A percentile compares a stretch with the other conserved stretches of the same genome.
These are phyloP conservation scores for Kockovaella imperatae DNA, from an alignment of 768 basidiomycete species.

Conservation along the genomic window DNA sequence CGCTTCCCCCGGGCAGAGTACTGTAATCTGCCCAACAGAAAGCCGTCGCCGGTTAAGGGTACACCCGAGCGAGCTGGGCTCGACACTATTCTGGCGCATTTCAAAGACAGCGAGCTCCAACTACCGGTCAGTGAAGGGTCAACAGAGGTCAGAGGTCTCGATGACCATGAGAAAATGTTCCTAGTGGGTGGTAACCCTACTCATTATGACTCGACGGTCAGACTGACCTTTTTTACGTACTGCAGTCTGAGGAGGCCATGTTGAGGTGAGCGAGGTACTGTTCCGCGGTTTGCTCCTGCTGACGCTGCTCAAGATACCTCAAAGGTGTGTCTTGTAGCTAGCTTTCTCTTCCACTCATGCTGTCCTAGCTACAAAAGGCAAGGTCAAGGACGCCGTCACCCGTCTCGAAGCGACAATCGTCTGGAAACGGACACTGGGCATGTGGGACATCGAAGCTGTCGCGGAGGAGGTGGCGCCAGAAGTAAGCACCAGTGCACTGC, in stretches of 20 bases:
- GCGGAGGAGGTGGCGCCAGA: constrained; percentile 2
- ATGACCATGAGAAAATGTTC: constrained; percentile 13
- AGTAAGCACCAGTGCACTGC: background rate
- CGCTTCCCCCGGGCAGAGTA: background rate
- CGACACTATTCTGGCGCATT: background rate
- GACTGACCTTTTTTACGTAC: too few relatives aligned
- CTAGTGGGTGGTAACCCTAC: constrained; percentile 8
- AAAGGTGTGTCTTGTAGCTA: background rate
- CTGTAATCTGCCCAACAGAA: background rate
- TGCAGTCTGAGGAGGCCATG: constrained; percentile 3
- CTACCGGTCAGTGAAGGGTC: background rate
- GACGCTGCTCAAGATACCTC: background rate
- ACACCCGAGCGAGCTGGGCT: background rate
- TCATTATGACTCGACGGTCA: too few relatives aligned
- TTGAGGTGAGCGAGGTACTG: background rate
- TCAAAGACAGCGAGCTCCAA: background rate
- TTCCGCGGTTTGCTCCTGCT: background rate
- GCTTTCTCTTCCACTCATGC: background rate
- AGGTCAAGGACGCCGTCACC: constrained; percentile 5
- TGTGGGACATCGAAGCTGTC: constrained; percentile 4
- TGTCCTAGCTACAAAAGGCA: constrained; percentile 1
- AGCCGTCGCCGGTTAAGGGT: background rate
- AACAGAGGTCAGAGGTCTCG: background rate
- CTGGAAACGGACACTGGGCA: background rate
- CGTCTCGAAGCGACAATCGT: constrained; percentile 4